phyloP scores from a whole-genome alignment of 2,329 filamentous ascomycete genomes.

The Berkeleyomyces basicola region DNA sequence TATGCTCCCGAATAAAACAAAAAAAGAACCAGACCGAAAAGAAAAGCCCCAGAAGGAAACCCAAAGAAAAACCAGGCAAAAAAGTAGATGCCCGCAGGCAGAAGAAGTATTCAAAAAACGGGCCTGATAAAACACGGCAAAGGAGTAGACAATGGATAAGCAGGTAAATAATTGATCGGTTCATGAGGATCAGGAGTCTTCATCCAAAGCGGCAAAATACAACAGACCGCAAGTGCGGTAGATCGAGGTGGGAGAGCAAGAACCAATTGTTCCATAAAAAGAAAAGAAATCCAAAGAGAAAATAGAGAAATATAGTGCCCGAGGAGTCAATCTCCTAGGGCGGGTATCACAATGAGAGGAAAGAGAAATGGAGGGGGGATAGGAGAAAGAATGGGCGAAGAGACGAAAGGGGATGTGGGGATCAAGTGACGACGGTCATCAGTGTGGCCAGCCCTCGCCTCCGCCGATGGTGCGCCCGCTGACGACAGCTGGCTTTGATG shows the following conservation, averaged over 20 bases:
- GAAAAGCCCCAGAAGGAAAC: not conserved
- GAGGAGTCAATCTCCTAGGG: conserved; percentile 2
- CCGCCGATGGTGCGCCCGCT: conserved; percentile 36
- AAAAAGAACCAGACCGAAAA: conserved; percentile 15
- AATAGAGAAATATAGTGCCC: conserved; percentile 1
- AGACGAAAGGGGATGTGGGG: not conserved
- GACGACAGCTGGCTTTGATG: conserved; percentile 31
- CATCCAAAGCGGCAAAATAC: too few relatives aligned
- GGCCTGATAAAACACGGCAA: too few relatives aligned
- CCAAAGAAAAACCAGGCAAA: not conserved
- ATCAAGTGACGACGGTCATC: not conserved
- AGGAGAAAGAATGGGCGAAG: conserved; percentile 16
- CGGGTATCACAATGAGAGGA: conserved; percentile 13
- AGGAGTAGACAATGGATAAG: too few relatives aligned
- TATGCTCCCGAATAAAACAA: conserved; percentile 24
- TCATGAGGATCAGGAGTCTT: too few relatives aligned
- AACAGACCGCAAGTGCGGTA: too few relatives aligned
- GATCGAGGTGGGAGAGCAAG: too few relatives aligned
- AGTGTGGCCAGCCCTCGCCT: conserved; percentile 12
- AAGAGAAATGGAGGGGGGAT: conserved; percentile 4
- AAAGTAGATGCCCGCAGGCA: not conserved
- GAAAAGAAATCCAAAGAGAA: not conserved
- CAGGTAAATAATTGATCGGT: too few relatives aligned
- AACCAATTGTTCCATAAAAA: too few relatives aligned
- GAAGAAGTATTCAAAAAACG: conserved; percentile 6